Conservation (phyloP, 768 basidiomycete genomes). For the Filobasidium wieringae region DNA sequence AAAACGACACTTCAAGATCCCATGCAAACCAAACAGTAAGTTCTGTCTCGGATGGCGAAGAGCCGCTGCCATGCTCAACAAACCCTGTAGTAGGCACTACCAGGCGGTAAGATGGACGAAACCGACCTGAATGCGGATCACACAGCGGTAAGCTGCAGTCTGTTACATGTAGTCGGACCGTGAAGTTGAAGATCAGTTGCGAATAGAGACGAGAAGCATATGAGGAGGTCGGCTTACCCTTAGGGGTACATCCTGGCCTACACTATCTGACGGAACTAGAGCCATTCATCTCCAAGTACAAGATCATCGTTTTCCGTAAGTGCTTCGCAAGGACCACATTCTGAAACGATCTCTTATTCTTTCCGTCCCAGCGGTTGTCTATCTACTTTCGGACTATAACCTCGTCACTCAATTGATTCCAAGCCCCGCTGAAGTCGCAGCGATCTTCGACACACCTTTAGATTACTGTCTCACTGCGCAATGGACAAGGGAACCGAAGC, state of each 20-base stretch:
- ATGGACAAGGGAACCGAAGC: constrained; percentile 43
- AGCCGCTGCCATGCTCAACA: background rate
- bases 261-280: constrained; percentile 53
- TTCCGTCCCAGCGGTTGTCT: constrained; percentile 48
- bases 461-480: constrained; percentile 43
- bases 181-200: background rate
- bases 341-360: background rate
- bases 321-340: background rate
- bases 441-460: constrained; percentile 69
- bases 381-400: constrained; percentile 50
- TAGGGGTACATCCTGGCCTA: constrained; percentile 46
- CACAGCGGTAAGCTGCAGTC: constrained; percentile 57
- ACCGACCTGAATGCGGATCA: constrained; percentile 51
- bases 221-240: constrained; percentile 69
- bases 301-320: constrained; percentile 52
- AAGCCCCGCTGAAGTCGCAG: constrained; percentile 55
- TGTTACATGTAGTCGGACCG: background rate
- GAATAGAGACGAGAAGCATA: constrained; percentile 64
- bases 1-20: constrained; percentile 37
- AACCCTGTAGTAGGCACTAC: constrained; percentile 46
- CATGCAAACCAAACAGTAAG: constrained; percentile 16
- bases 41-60: background rate
- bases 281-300: constrained; percentile 55
- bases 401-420: constrained; percentile 50
- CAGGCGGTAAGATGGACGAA: constrained; percentile 66